Evolutionary conservation across 1,139 yeast species (phyloP).

Genomic region (Saccharomyces hybrid): DNA sequence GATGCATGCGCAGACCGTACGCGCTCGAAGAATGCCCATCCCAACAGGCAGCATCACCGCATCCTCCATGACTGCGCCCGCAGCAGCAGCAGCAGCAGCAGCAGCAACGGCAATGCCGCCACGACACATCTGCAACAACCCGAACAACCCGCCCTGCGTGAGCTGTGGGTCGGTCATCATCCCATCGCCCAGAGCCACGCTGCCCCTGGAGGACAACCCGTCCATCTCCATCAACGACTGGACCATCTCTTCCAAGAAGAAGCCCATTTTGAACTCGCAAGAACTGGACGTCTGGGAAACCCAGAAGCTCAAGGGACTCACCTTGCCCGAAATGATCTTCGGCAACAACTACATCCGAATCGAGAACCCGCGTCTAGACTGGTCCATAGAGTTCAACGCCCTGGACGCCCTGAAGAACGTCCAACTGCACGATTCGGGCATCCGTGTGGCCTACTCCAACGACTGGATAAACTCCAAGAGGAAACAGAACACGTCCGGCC

Average conservation of each 20-base stretch:
- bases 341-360: slow-evolving; percentile 74
- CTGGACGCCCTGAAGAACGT: slow-evolving; percentile 73
- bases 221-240: slow-evolving; percentile 63
- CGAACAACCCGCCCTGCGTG: slow-evolving; percentile 41
- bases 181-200: slow-evolving; percentile 60
- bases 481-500: slow-evolving; percentile 26
- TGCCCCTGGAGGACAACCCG: slow-evolving; percentile 57
- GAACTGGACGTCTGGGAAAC: slow-evolving; percentile 65
- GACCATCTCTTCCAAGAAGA: slow-evolving; percentile 65
- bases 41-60: not conserved
- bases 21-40: slow-evolving; percentile 24
- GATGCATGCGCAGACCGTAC: slow-evolving; percentile 40
- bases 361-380: slow-evolving; percentile 35
- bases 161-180: slow-evolving; percentile 67
- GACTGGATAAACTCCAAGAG: slow-evolving; percentile 74
- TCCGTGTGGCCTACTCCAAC: slow-evolving; percentile 78
- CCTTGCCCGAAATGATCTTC: slow-evolving; percentile 97
- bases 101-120: slow-evolving; percentile 21
- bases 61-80: slow-evolving; percentile 3
- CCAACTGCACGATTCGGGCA: slow-evolving; percentile 40
- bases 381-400: slow-evolving; percentile 61
- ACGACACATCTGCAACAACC: slow-evolving; percentile 27
- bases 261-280: slow-evolving; percentile 65
- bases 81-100: slow-evolving; percentile 16
- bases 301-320: slow-evolving; percentile 48